Percentiles rank a stretch among this genome's conserved stretches.
These are phyloP conservation scores for Diplodia sapinea DNA, from an alignment of 2,329 filamentous ascomycete species.

Conservation along the genomic window DNA sequence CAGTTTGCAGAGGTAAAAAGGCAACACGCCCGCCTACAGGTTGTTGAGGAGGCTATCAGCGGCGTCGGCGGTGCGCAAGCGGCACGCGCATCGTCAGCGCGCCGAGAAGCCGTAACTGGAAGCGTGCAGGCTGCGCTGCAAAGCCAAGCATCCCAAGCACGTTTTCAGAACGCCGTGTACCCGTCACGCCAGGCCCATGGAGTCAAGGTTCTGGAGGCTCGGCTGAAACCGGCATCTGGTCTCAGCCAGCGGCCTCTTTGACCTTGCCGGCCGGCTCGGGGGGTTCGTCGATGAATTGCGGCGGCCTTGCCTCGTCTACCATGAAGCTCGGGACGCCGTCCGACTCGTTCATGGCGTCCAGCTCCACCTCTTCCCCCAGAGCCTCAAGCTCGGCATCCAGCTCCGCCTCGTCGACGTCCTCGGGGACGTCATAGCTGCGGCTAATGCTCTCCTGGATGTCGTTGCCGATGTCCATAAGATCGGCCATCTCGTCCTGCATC, in stretches of 20 bases:
- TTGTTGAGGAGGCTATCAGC: background rate
- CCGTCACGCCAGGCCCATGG: conserved; percentile 29
- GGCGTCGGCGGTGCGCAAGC: conserved; percentile 2
- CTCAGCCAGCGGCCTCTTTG: conserved; percentile 74
- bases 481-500: conserved; percentile 98
- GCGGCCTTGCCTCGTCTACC: conserved; percentile 81
- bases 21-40: conserved; percentile 3
- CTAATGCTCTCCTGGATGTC: conserved; percentile 96
- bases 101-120: conserved; percentile 21
- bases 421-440: conserved; percentile 89
- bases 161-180: conserved; percentile 28
- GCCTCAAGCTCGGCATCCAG: conserved; percentile 96
- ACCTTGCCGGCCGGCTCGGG: conserved; percentile 73
- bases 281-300: conserved; percentile 90
- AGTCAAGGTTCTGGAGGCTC: background rate
- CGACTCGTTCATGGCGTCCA: conserved; percentile 70
- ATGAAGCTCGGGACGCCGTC: conserved; percentile 80
- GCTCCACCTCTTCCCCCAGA: conserved; percentile 89
- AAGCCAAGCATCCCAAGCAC: conserved; percentile 30
- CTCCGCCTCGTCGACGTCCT: conserved; percentile 96
- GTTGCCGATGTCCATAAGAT: conserved; percentile 95
- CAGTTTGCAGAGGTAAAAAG: background rate
- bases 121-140: conserved; percentile 11
- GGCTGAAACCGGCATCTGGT: conserved; percentile 2
- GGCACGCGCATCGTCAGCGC: conserved; percentile 26